Conservation (phyloP, 257 asterid species). For the Echium plantagineum region DNA sequence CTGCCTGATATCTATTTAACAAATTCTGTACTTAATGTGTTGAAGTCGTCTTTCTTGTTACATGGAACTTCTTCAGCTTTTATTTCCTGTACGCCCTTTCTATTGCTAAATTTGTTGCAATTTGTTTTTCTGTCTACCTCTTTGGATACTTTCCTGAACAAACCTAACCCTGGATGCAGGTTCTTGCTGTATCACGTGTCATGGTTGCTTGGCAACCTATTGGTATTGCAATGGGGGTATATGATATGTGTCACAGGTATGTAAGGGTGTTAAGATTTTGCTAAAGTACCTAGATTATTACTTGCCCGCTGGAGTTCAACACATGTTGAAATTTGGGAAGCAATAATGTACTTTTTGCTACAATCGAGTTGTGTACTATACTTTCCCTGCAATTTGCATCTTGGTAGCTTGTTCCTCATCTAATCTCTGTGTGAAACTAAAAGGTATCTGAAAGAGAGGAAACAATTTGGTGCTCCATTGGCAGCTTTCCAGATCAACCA, state of each 20-base stretch:
- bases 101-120: background rate
- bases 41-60: background rate
- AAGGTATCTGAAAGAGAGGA: slow-evolving; percentile 92
- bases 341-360: background rate
- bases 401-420: background rate
- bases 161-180: slow-evolving; percentile 36
- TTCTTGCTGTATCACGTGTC: slow-evolving; percentile 90
- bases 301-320: background rate
- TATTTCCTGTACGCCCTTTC: background rate
- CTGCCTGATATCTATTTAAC: background rate
- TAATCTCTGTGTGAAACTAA: slow-evolving; percentile 5
- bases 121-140: background rate
- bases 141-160: background rate
- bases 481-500: slow-evolving; percentile 96
- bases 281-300: background rate
- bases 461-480: slow-evolving; percentile 93
- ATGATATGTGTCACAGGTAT: slow-evolving; percentile 96
- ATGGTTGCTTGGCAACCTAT: slow-evolving; percentile 95
- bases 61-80: background rate
- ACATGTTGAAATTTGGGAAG: too few species aligned
- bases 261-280: background rate
- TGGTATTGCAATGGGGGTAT: slow-evolving; percentile 96
- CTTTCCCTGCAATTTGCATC: background rate
- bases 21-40: background rate
- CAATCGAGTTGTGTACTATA: background rate